Percentiles rank a stretch among this genome's conserved stretches.
These are phyloP conservation scores for Quercus phellos DNA, from an alignment of 331 rosid genomes.

Conservation along the genomic window DNA sequence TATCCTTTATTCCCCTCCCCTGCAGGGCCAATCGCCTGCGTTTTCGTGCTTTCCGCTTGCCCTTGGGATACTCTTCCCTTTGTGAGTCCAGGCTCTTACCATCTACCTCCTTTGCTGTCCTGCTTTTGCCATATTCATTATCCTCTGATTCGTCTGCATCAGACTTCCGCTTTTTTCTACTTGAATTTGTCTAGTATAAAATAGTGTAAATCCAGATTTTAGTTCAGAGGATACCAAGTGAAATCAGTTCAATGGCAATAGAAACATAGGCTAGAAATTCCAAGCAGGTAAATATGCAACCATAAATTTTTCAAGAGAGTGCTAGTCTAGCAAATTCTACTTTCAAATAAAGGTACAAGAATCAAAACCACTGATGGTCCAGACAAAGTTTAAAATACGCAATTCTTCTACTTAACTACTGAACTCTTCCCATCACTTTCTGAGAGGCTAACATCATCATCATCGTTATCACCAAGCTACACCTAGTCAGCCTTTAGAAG, in stretches of 20 bases:
- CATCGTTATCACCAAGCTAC: slow-evolving; percentile 1
- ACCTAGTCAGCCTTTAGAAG: slow-evolving; percentile 6
- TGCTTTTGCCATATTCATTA: slow-evolving; percentile 57
- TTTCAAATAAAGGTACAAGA: not conserved
- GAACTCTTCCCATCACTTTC: not conserved
- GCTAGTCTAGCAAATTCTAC: not conserved
- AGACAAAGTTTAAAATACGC: not conserved
- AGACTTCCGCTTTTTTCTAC: slow-evolving; percentile 74
- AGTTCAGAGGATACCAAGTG: not conserved
- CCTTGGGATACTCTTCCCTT: slow-evolving; percentile 88
- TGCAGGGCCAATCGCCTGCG: slow-evolving; percentile 91
- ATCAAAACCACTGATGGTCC: not conserved
- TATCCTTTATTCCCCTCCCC: slow-evolving; percentile 83
- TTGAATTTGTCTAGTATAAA: slow-evolving; percentile 77
- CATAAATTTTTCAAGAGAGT: not conserved
- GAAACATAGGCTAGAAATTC: not conserved
- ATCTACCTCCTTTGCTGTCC: slow-evolving; percentile 46
- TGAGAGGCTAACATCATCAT: not conserved
- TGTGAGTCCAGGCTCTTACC: slow-evolving; percentile 75
- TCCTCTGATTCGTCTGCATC: slow-evolving; percentile 91
- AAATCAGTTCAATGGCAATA: slow-evolving; percentile 4
- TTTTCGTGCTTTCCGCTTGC: slow-evolving; percentile 89
- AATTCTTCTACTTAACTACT: not conserved
- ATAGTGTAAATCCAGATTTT: slow-evolving; percentile 9
- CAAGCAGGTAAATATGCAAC: not conserved